Conservation (phyloP, 1,284 basidiomycete species). For the Kwoniella shivajii region DNA sequence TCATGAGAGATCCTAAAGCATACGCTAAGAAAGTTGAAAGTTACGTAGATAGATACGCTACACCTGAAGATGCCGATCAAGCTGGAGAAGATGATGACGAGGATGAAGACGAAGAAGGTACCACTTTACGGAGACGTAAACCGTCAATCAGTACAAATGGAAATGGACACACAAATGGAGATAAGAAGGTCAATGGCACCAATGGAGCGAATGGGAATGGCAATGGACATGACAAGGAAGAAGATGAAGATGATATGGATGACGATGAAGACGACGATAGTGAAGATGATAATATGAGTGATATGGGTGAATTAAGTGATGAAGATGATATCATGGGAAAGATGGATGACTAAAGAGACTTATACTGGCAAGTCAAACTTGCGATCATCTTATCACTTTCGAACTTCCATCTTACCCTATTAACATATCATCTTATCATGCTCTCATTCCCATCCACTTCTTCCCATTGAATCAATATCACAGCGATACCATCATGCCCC, state of each 20-base stretch:
- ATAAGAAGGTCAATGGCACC: slow-evolving; percentile 15
- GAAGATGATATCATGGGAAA: slow-evolving; percentile 46
- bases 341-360: slow-evolving; percentile 40
- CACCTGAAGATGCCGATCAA: slow-evolving; percentile 52
- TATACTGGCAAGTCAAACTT: too few relatives aligned
- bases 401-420: not conserved
- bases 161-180: slow-evolving; percentile 24
- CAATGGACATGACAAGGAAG: slow-evolving; percentile 38
- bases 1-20: slow-evolving; percentile 95
- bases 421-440: not conserved
- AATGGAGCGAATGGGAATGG: slow-evolving; percentile 58
- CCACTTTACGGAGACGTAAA: slow-evolving; percentile 10
- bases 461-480: not conserved
- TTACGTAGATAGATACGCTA: slow-evolving; percentile 57
- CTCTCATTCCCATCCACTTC: not conserved
- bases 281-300: slow-evolving; percentile 85
- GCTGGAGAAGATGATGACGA: slow-evolving; percentile 51
- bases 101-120: slow-evolving; percentile 45
- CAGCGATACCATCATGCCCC: not conserved
- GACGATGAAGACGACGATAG: slow-evolving; percentile 66
- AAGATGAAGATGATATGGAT: slow-evolving; percentile 56
- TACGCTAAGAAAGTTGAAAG: slow-evolving; percentile 87
- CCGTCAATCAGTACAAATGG: slow-evolving; percentile 18
- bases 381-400: not conserved
- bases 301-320: slow-evolving; percentile 77